phyloP scores from a whole-genome alignment of 169 alveolate species.

The Blepharisma undulans region DNA sequence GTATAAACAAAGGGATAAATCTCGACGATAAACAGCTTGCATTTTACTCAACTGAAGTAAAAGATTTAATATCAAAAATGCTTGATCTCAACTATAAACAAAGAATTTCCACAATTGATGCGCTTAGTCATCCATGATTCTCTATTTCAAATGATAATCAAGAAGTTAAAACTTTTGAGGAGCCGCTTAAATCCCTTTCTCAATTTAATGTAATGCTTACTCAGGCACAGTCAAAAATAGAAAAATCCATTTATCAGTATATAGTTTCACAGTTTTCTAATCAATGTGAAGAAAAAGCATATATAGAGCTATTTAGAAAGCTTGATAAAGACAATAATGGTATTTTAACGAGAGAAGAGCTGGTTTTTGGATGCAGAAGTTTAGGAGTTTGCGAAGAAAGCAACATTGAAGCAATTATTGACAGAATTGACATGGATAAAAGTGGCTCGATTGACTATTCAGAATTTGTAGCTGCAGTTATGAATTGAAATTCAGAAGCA shows the following conservation, averaged over 20 bases:
- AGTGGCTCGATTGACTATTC: conserved; percentile 56
- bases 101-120: background rate
- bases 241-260: conserved; percentile 43
- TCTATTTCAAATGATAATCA: background rate
- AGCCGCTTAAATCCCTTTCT: conserved; percentile 13
- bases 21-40: background rate
- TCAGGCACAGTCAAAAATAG: background rate
- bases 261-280: conserved; percentile 4
- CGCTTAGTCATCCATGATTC: background rate
- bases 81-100: background rate
- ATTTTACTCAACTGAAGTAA: background rate
- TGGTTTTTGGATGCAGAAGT: conserved; percentile 28
- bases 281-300: conserved; percentile 11
- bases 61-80: background rate
- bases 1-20: background rate
- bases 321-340: conserved; percentile 57
- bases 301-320: conserved; percentile 37
- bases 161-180: background rate
- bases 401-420: conserved; percentile 18
- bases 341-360: conserved; percentile 44
- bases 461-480: conserved; percentile 63
- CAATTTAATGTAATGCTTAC: background rate
- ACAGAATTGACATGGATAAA: conserved; percentile 53
- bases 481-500: conserved; percentile 54
- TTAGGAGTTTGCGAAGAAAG: conserved; percentile 32